These are phyloP conservation scores for Aspergillus tubingensis DNA, from an alignment of 2,329 filamentous ascomycete genomes.

Conservation along the genomic window DNA sequence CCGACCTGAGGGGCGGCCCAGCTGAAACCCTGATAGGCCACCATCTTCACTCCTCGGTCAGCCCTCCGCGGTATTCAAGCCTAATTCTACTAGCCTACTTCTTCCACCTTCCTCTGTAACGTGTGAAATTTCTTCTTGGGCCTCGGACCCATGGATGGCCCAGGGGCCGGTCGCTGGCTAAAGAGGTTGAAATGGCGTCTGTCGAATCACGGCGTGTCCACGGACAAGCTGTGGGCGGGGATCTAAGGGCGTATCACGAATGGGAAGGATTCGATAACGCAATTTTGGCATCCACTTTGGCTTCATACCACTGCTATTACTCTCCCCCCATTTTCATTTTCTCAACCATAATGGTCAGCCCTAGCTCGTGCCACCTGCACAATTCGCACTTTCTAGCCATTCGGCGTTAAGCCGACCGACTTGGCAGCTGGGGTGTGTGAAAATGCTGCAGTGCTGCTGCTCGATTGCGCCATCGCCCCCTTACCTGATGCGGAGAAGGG, in stretches of 20 bases:
- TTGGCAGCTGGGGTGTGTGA: neutral
- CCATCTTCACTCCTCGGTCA: neutral
- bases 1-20: neutral
- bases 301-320: neutral
- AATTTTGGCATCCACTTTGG: neutral
- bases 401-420: neutral
- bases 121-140: neutral
- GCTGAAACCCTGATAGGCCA: neutral
- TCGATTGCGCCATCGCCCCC: conserved; percentile 1
- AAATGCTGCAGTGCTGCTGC: neutral
- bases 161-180: neutral
- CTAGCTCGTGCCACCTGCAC: neutral
- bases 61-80: neutral
- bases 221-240: neutral
- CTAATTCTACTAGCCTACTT: neutral
- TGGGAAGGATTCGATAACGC: neutral
- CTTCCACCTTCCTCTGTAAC: neutral
- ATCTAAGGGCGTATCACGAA: neutral
- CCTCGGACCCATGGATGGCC: neutral
- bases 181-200: neutral
- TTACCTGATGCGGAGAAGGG: neutral
- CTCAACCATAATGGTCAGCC: neutral
- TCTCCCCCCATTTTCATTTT: neutral
- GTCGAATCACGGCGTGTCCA: neutral
- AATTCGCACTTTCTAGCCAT: neutral